A percentile compares a stretch with the other conserved stretches of the same genome.
These are phyloP conservation scores for Trichoderma sp. DNA, from an alignment of 2,329 filamentous ascomycete genomes.

Conservation along the genomic window DNA sequence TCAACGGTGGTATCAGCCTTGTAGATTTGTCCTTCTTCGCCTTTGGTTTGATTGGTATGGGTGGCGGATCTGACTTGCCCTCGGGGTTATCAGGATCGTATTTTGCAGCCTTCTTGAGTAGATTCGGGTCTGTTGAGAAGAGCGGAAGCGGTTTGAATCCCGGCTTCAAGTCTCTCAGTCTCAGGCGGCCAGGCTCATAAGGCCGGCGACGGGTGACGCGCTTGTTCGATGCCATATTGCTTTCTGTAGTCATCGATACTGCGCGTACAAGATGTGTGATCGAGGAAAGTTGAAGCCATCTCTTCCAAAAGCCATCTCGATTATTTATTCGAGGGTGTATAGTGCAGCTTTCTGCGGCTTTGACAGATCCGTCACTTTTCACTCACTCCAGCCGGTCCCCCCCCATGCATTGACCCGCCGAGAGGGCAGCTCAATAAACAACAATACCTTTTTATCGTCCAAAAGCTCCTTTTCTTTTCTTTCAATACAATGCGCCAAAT, in stretches of 20 bases:
- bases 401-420: background rate
- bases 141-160: background rate
- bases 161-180: background rate
- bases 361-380: background rate
- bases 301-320: background rate
- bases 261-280: background rate
- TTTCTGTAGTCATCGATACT: background rate
- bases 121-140: background rate
- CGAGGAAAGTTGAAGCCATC: background rate
- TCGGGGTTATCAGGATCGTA: background rate
- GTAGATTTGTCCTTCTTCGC: slow-evolving; percentile 22
- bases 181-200: background rate
- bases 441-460: background rate
- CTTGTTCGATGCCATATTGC: background rate
- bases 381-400: background rate
- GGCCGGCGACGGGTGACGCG: background rate
- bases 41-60: too few species aligned
- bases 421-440: background rate
- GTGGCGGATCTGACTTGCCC: background rate
- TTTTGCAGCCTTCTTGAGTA: background rate
- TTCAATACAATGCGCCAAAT: background rate
- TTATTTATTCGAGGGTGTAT: background rate
- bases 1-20: background rate
- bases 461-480: background rate
- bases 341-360: background rate